These are phyloP conservation scores for Spergularia marina DNA, from an alignment of 148 eudicot species.

Conservation along the genomic window DNA sequence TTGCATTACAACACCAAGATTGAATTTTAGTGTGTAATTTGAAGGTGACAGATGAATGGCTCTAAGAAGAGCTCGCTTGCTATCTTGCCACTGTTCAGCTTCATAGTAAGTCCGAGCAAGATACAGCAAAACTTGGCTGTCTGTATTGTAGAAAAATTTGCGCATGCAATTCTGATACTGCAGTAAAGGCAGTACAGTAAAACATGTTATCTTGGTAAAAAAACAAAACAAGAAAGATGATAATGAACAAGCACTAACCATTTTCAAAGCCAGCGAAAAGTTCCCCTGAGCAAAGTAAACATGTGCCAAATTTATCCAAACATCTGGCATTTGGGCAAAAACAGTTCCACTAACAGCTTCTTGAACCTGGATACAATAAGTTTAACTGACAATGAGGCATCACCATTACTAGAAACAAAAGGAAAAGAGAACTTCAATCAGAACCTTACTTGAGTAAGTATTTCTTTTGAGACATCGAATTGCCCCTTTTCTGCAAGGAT, in stretches of 20 bases:
- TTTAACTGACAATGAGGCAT: neutral
- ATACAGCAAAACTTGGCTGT: conserved; percentile 81
- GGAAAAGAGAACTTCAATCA: conserved; percentile 6
- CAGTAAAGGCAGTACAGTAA: conserved; percentile 19
- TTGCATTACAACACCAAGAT: conserved; percentile 90
- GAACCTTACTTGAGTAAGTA: conserved; percentile 69
- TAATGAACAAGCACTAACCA: conserved; percentile 41
- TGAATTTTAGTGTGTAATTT: conserved; percentile 83
- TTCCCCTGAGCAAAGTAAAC: conserved; percentile 96
- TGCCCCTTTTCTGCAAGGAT: conserved; percentile 95
- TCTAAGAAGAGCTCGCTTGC: conserved; percentile 74
- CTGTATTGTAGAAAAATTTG: conserved; percentile 72
- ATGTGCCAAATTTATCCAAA: conserved; percentile 97
- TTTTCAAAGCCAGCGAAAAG: conserved; percentile 76
- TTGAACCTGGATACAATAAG: conserved; percentile 57
- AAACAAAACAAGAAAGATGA: neutral
- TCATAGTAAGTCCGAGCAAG: conserved; percentile 95
- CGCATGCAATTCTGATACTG: conserved; percentile 97
- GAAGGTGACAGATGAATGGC: conserved; percentile 97
- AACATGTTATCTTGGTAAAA: neutral
- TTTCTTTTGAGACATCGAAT: conserved; percentile 83
- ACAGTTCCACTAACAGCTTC: conserved; percentile 93
- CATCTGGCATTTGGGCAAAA: conserved; percentile 91
- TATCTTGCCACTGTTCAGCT: conserved; percentile 98
- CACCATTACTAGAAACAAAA: neutral